A percentile compares a stretch with the other conserved stretches of the same genome.
Evolutionary conservation across 305 asterid species (phyloP).

Genomic region (Solanum hybrid): DNA sequence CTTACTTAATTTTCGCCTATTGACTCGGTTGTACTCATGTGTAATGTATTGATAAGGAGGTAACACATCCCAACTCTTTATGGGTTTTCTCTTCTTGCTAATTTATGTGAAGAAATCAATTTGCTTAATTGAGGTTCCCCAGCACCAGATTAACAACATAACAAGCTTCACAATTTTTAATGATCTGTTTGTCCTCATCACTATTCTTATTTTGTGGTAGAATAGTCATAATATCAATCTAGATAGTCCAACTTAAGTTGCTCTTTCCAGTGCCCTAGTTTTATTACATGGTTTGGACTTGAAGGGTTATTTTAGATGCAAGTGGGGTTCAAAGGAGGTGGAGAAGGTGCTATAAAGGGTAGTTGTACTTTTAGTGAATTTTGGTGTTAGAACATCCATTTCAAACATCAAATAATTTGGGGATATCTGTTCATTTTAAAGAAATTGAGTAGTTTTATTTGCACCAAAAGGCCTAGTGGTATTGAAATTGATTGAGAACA

Average conservation of each 20-base stretch:
- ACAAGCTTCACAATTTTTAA: not conserved
- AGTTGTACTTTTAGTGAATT: not conserved
- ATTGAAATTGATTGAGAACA: not conserved
- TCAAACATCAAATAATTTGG: not conserved
- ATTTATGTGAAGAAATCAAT: not conserved
- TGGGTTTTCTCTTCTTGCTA: not conserved
- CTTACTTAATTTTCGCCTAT: slow-evolving; percentile 56
- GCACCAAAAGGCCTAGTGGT: not conserved
- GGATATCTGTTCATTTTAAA: not conserved
- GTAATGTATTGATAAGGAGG: slow-evolving; percentile 85
- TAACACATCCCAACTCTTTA: slow-evolving; percentile 8
- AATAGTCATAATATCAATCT: not conserved
- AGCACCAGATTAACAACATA: not conserved
- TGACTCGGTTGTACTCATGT: slow-evolving; percentile 69
- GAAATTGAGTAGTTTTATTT: not conserved
- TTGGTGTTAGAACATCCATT: not conserved
- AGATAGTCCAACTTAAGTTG: not conserved
- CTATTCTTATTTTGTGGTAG: not conserved
- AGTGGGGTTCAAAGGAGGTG: not conserved
- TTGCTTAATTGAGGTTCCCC: not conserved
- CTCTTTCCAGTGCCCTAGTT: not conserved
- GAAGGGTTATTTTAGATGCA: not conserved
- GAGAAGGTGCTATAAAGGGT: not conserved
- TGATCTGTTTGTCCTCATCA: not conserved
- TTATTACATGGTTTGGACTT: not conserved